phyloP scores from a whole-genome alignment of 1,284 basidiomycete species.

The Ganoderma lingzhi region DNA sequence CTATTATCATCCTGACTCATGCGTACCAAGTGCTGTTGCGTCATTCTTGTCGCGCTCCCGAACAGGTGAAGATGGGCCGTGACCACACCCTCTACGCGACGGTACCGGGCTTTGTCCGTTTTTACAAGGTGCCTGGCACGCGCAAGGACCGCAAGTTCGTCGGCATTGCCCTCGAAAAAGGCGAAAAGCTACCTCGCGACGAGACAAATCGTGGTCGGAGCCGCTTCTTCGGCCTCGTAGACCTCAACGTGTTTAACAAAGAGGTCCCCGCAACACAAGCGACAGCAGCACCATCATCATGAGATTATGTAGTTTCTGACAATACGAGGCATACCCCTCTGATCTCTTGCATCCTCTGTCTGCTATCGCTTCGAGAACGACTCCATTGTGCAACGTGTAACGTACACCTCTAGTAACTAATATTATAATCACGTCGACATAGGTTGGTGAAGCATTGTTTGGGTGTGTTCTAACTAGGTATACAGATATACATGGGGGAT shows the following conservation, averaged over 20 bases:
- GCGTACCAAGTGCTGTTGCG: background rate
- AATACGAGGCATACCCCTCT: background rate
- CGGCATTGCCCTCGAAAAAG: constrained; percentile 81
- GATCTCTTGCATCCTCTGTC: background rate
- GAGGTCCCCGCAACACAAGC: constrained; percentile 20
- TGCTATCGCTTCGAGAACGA: background rate
- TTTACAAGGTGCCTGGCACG: constrained; percentile 83
- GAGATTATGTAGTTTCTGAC: background rate
- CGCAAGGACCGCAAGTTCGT: constrained; percentile 80
- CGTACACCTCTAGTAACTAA: constrained; percentile 25
- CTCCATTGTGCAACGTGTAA: constrained; percentile 21
- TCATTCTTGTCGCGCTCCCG: constrained; percentile 25
- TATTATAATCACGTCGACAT: constrained; percentile 21
- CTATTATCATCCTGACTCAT: constrained; percentile 5
- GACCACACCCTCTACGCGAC: constrained; percentile 93
- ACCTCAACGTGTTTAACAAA: constrained; percentile 49
- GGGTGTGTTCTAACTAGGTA: constrained; percentile 16
- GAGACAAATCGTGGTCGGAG: constrained; percentile 76
- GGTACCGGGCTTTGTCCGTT: constrained; percentile 90
- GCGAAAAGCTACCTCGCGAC: constrained; percentile 87
- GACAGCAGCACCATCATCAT: constrained; percentile 14
- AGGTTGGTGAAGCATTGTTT: constrained; percentile 9
- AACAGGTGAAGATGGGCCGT: constrained; percentile 86
- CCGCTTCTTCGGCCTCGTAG: constrained; percentile 77
- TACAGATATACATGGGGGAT: constrained; percentile 14